phyloP scores from a whole-genome alignment of 192 early-diverging fungal species.

The Podila clonocystis region DNA sequence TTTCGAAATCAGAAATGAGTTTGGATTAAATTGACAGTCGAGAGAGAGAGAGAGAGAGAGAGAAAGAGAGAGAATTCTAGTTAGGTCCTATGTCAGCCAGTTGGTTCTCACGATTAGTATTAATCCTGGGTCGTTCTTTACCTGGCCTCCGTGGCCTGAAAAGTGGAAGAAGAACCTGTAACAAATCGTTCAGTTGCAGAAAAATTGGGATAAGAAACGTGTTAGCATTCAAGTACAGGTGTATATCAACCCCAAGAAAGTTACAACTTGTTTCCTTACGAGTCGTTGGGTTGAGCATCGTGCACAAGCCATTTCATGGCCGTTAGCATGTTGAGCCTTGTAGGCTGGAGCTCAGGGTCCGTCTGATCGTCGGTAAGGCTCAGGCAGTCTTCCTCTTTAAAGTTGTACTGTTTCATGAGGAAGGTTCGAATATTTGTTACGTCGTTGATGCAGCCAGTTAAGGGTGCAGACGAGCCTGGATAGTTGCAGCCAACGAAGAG shows the following conservation, averaged over 20 bases:
- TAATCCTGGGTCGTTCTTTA: too few relatives aligned
- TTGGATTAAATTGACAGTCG: too few relatives aligned
- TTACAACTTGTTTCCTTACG: conserved; percentile 42
- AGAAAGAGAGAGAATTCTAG: too few relatives aligned
- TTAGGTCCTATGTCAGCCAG: too few relatives aligned
- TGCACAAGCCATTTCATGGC: conserved; percentile 83
- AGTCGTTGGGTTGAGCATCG: conserved; percentile 79
- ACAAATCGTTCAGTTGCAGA: neutral
- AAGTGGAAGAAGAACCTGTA: conserved; percentile 81
- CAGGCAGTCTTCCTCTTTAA: conserved; percentile 75
- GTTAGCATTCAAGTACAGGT: neutral
- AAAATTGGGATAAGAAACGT: neutral
- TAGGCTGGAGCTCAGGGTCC: conserved; percentile 71
- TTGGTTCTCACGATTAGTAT: too few relatives aligned
- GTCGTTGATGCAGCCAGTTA: conserved; percentile 85
- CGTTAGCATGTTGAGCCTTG: conserved; percentile 73
- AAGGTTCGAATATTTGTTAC: conserved; percentile 80
- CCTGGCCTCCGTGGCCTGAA: conserved; percentile 79
- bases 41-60: too few relatives aligned
- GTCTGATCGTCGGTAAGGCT: conserved; percentile 82
- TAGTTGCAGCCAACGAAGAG: conserved; percentile 98
- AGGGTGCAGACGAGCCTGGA: conserved; percentile 64
- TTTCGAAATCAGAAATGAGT: too few relatives aligned
- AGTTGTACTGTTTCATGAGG: conserved; percentile 68
- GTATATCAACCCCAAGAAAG: neutral